phyloP scores from a whole-genome alignment of 108 stramenopile genomes.

The Nitzschia putrida region DNA sequence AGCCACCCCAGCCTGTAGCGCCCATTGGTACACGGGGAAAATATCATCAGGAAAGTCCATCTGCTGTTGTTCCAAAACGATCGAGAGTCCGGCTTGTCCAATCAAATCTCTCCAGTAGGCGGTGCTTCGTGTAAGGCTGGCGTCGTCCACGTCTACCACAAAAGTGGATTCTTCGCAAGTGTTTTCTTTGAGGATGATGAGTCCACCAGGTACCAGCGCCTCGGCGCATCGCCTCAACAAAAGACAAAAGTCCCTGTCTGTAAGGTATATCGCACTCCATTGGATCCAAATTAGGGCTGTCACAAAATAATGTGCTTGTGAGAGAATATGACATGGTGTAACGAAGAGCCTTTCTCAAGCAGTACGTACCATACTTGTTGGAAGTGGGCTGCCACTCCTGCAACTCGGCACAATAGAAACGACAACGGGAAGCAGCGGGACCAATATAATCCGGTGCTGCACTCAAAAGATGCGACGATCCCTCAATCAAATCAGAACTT shows the following conservation, averaged over 20 bases:
- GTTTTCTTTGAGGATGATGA: constrained; percentile 90
- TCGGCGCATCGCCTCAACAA: constrained; percentile 72
- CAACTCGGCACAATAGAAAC: constrained; percentile 78
- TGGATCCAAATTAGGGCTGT: constrained; percentile 89
- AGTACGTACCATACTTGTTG: constrained; percentile 54
- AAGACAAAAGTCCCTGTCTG: constrained; percentile 80
- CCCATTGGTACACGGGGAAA: constrained; percentile 89
- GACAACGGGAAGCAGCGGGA: constrained; percentile 46
- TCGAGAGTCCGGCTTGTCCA: constrained; percentile 64
- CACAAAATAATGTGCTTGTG: not conserved
- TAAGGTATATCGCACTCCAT: constrained; percentile 90
- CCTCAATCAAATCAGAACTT: constrained; percentile 86
- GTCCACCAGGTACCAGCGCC: constrained; percentile 63
- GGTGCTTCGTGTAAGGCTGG: constrained; percentile 74
- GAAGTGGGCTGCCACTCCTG: constrained; percentile 83
- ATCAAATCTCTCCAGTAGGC: constrained; percentile 76
- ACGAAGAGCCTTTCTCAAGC: not conserved
- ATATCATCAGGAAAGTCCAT: constrained; percentile 84
- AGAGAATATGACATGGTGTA: not conserved
- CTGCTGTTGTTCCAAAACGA: constrained; percentile 63
- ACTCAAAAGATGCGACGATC: constrained; percentile 81
- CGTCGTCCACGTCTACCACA: constrained; percentile 84
- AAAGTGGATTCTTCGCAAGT: constrained; percentile 75
- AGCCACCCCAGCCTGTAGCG: constrained; percentile 14
- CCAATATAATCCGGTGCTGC: constrained; percentile 88